phyloP scores from a whole-genome alignment of 2,329 filamentous ascomycete species.

The Epichloe gansuensis region DNA sequence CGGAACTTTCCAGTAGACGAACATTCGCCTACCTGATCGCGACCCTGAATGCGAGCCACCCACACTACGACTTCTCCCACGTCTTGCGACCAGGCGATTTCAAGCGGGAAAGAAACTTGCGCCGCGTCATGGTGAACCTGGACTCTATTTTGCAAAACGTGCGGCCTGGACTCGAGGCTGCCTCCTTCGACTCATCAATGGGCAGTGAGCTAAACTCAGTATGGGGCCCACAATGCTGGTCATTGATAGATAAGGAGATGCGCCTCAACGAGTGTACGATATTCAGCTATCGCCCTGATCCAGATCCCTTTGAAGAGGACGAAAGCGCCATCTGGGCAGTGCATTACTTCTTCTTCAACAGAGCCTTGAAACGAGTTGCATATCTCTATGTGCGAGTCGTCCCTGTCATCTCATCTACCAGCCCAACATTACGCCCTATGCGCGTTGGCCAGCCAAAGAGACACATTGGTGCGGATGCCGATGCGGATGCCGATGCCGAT shows the following conservation, averaged over 20 bases:
- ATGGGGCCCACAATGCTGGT: conserved; percentile 89
- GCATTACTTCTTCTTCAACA: conserved; percentile 98
- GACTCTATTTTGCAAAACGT: conserved; percentile 82
- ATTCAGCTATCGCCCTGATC: conserved; percentile 79
- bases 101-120: conserved; percentile 66
- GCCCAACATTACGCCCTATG: conserved; percentile 32
- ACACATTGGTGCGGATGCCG: conserved; percentile 20
- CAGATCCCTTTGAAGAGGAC: conserved; percentile 83
- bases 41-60: conserved; percentile 86
- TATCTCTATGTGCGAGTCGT: conserved; percentile 91
- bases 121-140: conserved; percentile 72
- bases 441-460: conserved; percentile 17
- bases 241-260: conserved; percentile 90
- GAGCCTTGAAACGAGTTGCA: conserved; percentile 76
- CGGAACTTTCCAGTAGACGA: conserved; percentile 74
- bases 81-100: conserved; percentile 84
- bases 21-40: conserved; percentile 95
- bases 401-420: conserved; percentile 56
- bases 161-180: conserved; percentile 46
- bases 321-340: conserved; percentile 90
- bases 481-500: conserved; percentile 23
- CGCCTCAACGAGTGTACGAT: conserved; percentile 74
- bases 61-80: conserved; percentile 89
- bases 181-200: conserved; percentile 28
- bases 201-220: conserved; percentile 41